Evolutionary conservation across 2,329 filamentous ascomycete genomes (phyloP), one percentile per base, ranked within the genome.

Genomic region (Ascochyta pisi): DNA sequence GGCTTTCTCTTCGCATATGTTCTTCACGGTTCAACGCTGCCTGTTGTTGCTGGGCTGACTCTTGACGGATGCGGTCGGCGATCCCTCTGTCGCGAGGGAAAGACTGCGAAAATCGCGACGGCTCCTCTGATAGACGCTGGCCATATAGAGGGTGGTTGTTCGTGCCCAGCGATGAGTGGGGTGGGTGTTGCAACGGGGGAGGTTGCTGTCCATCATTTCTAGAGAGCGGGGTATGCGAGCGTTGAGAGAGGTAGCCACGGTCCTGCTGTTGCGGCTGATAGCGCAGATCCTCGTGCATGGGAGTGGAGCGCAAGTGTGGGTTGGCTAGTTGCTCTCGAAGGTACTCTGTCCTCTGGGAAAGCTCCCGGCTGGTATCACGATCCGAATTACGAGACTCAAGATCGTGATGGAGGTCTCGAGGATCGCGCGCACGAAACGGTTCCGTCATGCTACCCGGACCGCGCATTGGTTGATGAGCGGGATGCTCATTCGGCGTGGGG

Each of bases 211-310:
- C 64, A 10, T 74, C 71, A 6, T 58, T 39, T 40, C 68, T 61
- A 6, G 71, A 67, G 1, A 72, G 60, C 6, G 72, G 73, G n/a
- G 73, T 75, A 29, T 74, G 73, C 9, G 73, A 71, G 34, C 72
- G 68, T 42, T 69, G 73, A 13, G 64, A 54, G 16, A 66, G 31
- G 39, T 69, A 73, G 0, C 50, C 57, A 8, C 71, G 68, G 34
- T 74, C 70, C 26, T 64, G 66, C 47, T 64, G 71, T 7, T 56
- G 57, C 41, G 67, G 50, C 39, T 65, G 63, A 42, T 71, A 73
- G 19, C 71, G 67, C 26, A 63, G 10, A 31, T 74, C 71, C 39
- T 73, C 70, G 19, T 68, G 68, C 15, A 64, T 50, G 5, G 65
- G 62, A 5, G 50, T 58, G n/a, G 69, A 63, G 31, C 64, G 64